phyloP scores from a whole-genome alignment of 106 monocot species.

The Dendrobium huoshanense region DNA sequence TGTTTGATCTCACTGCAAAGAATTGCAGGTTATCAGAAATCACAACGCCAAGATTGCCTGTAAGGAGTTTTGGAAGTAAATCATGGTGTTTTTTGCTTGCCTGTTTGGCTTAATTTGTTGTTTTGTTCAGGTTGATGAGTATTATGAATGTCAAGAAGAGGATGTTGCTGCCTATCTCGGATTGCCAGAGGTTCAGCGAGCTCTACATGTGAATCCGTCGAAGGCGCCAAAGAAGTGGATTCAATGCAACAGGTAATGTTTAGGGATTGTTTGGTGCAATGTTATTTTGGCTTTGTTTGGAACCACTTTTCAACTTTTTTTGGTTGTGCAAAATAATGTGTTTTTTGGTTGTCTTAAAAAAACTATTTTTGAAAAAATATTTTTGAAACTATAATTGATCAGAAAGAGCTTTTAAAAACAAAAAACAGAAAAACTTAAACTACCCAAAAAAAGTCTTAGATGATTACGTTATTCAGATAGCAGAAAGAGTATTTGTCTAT shows the following conservation, averaged over 20 bases:
- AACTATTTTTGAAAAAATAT: too few species aligned
- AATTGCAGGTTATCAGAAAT: not conserved
- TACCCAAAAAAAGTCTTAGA: too few species aligned
- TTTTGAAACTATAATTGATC: too few species aligned
- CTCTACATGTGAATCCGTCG: slow-evolving; percentile 6
- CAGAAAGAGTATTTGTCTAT: too few species aligned
- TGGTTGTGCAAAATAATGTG: too few species aligned
- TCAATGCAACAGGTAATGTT: slow-evolving; percentile 8
- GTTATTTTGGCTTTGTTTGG: not conserved
- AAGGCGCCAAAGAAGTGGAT: slow-evolving; percentile 8
- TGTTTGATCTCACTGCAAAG: slow-evolving; percentile 4
- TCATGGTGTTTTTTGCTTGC: not conserved
- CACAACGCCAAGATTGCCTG: not conserved
- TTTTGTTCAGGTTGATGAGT: slow-evolving; percentile 3
- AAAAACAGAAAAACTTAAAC: too few species aligned
- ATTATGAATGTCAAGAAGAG: slow-evolving; percentile 7
- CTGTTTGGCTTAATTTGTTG: not conserved
- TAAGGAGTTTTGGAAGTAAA: slow-evolving; percentile 1
- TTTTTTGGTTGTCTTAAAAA: too few species aligned
- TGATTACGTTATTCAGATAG: too few species aligned
- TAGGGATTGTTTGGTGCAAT: not conserved
- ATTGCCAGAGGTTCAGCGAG: slow-evolving; percentile 4
- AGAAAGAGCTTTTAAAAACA: too few species aligned
- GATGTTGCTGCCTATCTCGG: slow-evolving; percentile 8
- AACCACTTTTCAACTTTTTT: too few species aligned